phyloP scores from a whole-genome alignment of 2,329 filamentous ascomycete genomes.

The Setomelanomma holmii region DNA sequence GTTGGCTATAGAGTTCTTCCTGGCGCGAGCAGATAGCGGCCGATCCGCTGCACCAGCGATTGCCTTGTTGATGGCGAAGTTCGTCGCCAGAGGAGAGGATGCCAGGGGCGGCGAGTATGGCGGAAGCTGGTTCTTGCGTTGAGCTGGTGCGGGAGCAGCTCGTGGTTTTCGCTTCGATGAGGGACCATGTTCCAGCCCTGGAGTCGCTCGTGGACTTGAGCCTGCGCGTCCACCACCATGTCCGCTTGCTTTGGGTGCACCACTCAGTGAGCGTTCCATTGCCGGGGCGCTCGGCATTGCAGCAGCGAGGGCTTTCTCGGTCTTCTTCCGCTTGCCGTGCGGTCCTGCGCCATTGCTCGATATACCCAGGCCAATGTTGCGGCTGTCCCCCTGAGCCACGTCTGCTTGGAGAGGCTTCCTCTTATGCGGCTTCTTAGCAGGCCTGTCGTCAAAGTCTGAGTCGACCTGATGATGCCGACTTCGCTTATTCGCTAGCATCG shows the following conservation, averaged over 20 bases:
- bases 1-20: conserved; percentile 70
- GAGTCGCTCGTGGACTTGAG: conserved; percentile 73
- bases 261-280: conserved; percentile 74
- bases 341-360: conserved; percentile 60
- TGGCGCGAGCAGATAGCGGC: conserved; percentile 72
- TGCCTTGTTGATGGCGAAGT: conserved; percentile 67
- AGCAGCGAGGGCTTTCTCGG: conserved; percentile 66
- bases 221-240: conserved; percentile 43
- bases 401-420: conserved; percentile 66
- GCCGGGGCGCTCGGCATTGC: conserved; percentile 46
- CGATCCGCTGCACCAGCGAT: conserved; percentile 56
- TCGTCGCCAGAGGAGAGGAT: conserved; percentile 77
- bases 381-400: conserved; percentile 45
- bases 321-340: conserved; percentile 78
- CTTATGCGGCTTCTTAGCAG: conserved; percentile 67
- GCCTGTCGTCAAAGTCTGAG: conserved; percentile 77
- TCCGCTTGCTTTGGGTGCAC: conserved; percentile 58
- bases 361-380: conserved; percentile 70
- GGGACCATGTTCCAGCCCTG: conserved; percentile 58
- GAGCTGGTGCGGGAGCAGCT: conserved; percentile 70
- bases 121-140: conserved; percentile 71
- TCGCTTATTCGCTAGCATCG: conserved; percentile 77
- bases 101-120: conserved; percentile 72
- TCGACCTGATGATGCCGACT: conserved; percentile 72
- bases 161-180: conserved; percentile 72